phyloP scores from a whole-genome alignment of 225 moss, liverwort and hornwort species.

The Asterella californica region DNA sequence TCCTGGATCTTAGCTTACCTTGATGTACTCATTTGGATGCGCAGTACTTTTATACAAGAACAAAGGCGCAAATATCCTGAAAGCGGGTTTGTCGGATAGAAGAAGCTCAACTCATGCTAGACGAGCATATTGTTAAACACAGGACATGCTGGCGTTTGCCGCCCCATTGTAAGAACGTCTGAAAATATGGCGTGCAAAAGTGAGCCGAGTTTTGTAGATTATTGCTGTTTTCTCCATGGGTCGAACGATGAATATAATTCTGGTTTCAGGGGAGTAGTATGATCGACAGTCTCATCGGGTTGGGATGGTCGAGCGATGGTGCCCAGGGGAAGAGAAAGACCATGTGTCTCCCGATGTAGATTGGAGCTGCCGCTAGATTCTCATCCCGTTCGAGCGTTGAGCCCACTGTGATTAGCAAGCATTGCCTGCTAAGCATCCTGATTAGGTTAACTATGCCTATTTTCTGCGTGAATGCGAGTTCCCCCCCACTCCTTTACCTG shows the following conservation, averaged over 20 bases:
- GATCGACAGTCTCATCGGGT: neutral
- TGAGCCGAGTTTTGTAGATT: conserved; percentile 21
- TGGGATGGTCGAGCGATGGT: no score
- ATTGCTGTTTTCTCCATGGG: neutral
- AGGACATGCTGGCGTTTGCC: conserved; percentile 86
- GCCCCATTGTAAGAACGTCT: conserved; percentile 69
- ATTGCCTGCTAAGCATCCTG: no score
- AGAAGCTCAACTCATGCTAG: conserved; percentile 73
- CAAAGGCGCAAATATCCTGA: conserved; percentile 68
- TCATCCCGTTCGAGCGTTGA: no score
- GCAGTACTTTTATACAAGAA: conserved; percentile 62
- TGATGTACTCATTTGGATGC: neutral
- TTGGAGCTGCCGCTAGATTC: no score
- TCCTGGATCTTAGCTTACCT: neutral
- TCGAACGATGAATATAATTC: neutral
- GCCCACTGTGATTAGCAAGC: no score
- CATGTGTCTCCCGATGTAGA: no score
- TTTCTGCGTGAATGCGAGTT: no score
- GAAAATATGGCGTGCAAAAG: conserved; percentile 52
- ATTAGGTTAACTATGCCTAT: no score
- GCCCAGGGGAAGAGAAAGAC: no score
- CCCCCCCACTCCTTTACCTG: no score
- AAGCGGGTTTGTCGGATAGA: conserved; percentile 63
- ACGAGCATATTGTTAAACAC: conserved; percentile 79
- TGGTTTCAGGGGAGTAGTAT: no score